Evolutionary conservation across 345 rosid genomes (phyloP).

Genomic region (Populus pruinosa): DNA sequence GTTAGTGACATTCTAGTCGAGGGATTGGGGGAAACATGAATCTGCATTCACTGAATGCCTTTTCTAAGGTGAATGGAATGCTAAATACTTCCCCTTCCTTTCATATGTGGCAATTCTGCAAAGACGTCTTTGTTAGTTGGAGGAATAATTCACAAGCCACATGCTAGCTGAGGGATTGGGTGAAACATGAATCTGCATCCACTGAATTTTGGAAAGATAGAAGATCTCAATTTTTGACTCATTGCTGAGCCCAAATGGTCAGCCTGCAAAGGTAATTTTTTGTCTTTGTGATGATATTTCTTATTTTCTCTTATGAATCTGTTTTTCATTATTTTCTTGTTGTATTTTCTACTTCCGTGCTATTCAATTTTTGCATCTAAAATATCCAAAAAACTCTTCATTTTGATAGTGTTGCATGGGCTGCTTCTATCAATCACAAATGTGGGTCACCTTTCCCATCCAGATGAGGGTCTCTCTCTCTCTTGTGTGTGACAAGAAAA

Average conservation of each 20-base stretch:
- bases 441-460: too few species aligned
- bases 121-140: too few species aligned
- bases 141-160: not conserved
- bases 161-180: conserved; percentile 45
- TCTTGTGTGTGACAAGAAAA: not conserved
- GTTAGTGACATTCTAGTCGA: conserved; percentile 40
- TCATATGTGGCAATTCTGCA: too few species aligned
- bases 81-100: too few species aligned
- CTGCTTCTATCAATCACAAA: not conserved
- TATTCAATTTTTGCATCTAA: not conserved
- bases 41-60: not conserved
- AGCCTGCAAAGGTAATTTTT: not conserved
- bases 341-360: not conserved
- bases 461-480: too few species aligned
- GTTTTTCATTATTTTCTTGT: not conserved
- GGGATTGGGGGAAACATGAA: conserved; percentile 24
- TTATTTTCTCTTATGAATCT: not conserved
- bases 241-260: not conserved
- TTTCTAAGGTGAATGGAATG: too few species aligned
- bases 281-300: not conserved
- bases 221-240: too few species aligned
- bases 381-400: too few species aligned
- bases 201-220: not conserved
- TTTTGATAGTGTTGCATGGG: too few species aligned
- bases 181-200: not conserved